These are phyloP conservation scores for Diaporthe batatas DNA, from an alignment of 2,329 filamentous ascomycete genomes.

Conservation along the genomic window DNA sequence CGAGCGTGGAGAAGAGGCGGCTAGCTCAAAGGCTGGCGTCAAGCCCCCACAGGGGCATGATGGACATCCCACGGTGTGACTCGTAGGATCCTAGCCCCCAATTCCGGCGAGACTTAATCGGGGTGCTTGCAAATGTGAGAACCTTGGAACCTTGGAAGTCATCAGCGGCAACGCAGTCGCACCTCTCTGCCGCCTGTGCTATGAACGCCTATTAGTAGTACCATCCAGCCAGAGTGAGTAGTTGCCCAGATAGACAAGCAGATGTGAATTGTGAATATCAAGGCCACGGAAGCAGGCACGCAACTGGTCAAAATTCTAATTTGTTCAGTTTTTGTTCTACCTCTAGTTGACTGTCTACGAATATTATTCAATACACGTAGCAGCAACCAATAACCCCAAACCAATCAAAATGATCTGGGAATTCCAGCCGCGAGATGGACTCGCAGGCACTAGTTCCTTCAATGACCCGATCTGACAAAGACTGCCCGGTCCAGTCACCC, in stretches of 20 bases:
- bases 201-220: too few species aligned
- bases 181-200: not conserved
- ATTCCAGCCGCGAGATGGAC: not conserved
- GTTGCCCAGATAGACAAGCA: not conserved
- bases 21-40: not conserved
- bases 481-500: conserved; percentile 17
- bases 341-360: too few species aligned
- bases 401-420: not conserved
- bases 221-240: too few species aligned
- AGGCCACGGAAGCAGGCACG: not conserved
- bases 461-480: not conserved
- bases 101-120: too few species aligned
- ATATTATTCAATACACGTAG: too few species aligned
- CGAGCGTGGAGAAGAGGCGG: not conserved
- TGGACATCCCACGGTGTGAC: not conserved
- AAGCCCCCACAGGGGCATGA: not conserved
- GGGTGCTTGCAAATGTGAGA: not conserved
- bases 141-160: too few species aligned
- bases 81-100: not conserved
- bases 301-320: too few species aligned
- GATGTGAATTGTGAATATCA: not conserved
- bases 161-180: not conserved
- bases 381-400: too few species aligned
- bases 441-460: not conserved
- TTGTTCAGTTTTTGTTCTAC: not conserved